Evolutionary conservation across 305 asterid species (phyloP).

Genomic region (Withania somnifera): DNA sequence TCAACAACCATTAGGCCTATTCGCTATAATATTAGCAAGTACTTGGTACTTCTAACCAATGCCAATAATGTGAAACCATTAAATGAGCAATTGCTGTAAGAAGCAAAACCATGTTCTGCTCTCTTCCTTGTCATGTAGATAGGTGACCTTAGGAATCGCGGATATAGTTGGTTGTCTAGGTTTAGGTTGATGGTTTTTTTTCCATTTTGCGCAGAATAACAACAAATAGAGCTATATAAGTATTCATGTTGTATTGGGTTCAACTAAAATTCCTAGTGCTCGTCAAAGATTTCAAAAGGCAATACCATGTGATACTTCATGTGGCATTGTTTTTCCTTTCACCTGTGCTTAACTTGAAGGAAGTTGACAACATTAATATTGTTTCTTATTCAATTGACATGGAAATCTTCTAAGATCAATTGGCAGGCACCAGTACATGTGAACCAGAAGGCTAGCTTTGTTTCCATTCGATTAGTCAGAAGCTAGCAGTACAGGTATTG

Average conservation of each 20-base stretch:
- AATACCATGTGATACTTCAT: not conserved
- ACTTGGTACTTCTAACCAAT: too few species aligned
- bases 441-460: not conserved
- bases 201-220: not conserved
- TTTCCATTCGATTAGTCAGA: not conserved
- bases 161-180: not conserved
- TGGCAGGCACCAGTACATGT: not conserved
- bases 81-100: not conserved
- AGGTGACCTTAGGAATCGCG: not conserved
- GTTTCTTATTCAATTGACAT: not conserved
- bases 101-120: not conserved
- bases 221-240: not conserved
- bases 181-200: not conserved
- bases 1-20: too few species aligned
- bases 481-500: not conserved
- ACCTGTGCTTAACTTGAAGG: not conserved
- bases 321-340: not conserved
- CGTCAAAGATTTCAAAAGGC: not conserved
- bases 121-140: not conserved
- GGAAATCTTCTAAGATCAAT: not conserved
- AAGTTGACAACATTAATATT: not conserved
- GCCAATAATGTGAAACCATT: not conserved
- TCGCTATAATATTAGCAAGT: too few species aligned
- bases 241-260: not conserved
- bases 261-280: not conserved